Conservation (phyloP, 2,329 filamentous ascomycete genomes). For the Alternaria sp. region DNA sequence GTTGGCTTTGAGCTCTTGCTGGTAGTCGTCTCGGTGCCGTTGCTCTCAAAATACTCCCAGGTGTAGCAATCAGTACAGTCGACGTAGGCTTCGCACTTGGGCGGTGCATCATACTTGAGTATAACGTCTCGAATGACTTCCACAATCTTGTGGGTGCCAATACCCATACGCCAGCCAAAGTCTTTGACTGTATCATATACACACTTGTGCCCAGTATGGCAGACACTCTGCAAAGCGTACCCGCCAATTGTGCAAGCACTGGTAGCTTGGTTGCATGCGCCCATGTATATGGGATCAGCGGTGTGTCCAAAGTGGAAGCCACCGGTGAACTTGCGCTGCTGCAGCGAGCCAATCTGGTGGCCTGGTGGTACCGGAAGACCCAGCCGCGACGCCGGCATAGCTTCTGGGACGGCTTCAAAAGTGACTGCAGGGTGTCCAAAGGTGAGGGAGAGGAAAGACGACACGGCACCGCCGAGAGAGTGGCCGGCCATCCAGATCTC, state of each 20-base stretch:
- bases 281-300: conserved; percentile 93
- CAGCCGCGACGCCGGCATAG: conserved; percentile 81
- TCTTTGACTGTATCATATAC: conserved; percentile 92
- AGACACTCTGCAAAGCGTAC: conserved; percentile 92
- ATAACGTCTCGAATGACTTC: conserved; percentile 89
- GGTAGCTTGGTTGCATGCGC: conserved; percentile 88
- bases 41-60: conserved; percentile 96
- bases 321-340: conserved; percentile 70
- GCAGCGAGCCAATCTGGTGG: conserved; percentile 73
- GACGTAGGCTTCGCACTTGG: conserved; percentile 76
- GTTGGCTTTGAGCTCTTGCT: conserved; percentile 57
- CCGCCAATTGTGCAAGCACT: conserved; percentile 90
- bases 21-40: conserved; percentile 79
- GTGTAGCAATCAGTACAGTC: conserved; percentile 86
- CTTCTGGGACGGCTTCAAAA: conserved; percentile 92
- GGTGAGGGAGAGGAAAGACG: conserved; percentile 86
- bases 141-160: conserved; percentile 90
- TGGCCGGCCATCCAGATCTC: conserved; percentile 92
- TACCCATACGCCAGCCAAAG: conserved; percentile 89
- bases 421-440: conserved; percentile 92
- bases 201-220: conserved; percentile 87
- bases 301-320: conserved; percentile 94
- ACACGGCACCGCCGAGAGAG: conserved; percentile 88
- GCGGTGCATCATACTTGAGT: conserved; percentile 80
- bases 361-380: conserved; percentile 87